These are phyloP conservation scores for Talaromyces verruculosus DNA, from an alignment of 2,329 filamentous ascomycete species.

Conservation along the genomic window DNA sequence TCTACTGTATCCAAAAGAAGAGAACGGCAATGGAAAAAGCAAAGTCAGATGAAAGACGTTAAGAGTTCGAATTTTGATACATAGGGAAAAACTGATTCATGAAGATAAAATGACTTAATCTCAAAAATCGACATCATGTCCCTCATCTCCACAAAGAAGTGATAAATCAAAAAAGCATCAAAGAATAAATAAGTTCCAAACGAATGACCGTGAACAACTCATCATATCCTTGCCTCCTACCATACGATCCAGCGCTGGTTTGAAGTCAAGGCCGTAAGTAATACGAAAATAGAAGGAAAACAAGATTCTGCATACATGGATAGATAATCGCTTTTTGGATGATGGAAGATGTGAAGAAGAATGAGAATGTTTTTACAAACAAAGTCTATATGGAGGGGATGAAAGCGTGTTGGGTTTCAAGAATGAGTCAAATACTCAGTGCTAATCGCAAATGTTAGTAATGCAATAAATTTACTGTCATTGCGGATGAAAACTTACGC, in stretches of 20 bases:
- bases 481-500: conserved; percentile 44
- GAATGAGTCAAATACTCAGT: background rate
- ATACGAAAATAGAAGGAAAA: conserved; percentile 28
- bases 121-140: background rate
- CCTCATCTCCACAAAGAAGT: background rate
- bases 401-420: background rate
- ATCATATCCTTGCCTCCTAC: conserved; percentile 31
- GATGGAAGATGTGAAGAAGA: conserved; percentile 25
- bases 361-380: conserved; percentile 15
- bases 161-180: background rate
- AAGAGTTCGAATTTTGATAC: background rate
- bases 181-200: conserved; percentile 5
- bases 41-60: background rate
- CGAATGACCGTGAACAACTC: conserved; percentile 18
- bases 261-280: conserved; percentile 34
- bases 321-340: conserved; percentile 34
- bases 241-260: conserved; percentile 45
- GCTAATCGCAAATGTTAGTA: background rate
- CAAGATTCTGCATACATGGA: conserved; percentile 27
- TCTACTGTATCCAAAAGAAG: background rate
- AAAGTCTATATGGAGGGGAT: background rate
- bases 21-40: background rate
- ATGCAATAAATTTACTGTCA: background rate
- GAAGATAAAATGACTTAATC: background rate
- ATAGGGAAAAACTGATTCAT: conserved; percentile 2